Evolutionary conservation across 495 filamentous ascomycete species (phyloP), one percentile per base, ranked within the genome.

Genomic region (Niebla homalea): DNA sequence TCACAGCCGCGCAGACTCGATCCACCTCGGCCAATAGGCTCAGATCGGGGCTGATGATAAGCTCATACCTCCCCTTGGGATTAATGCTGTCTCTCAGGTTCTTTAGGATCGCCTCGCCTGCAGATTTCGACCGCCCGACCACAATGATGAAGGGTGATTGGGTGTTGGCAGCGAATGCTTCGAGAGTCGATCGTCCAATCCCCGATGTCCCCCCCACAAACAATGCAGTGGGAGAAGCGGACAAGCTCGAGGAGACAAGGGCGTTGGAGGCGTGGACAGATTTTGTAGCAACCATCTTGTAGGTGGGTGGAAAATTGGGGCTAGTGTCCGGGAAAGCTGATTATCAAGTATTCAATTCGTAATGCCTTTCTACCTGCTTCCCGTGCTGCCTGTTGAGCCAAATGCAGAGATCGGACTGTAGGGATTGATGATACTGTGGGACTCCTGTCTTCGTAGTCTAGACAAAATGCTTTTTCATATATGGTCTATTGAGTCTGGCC

Each of bases 161-260:
- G 5, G 48, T 50, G 37, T 50, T 40, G 14, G 36, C 39, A 15
- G 36, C 37, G 36, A 50, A 43, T 15, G 48, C 35, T 14, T 22
- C 12, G 22, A 50, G 25, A 5, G 48, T 43, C 16, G 48, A 19
- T 23, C 43, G 18, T 35, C 48, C 48, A 26, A 50, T 50, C 15
- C 48, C 48, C 19, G 56, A 57, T 5, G 68, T 70, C 16, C 54
- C 67, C 19, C 67, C 66, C 8, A 68, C 62, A 43, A 71, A 71
- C 37, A 71, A 53, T 23, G 61, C 68, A 23, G 49, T 52, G 37
- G 50, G n/a, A 21, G 49, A 50, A 16, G 45, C n/a, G 8, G 25
- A 15, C 15, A 48, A 6, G 2, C 23, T 48, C 5, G 45, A 48
- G 29, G 25, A 35, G 16, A 48, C 32, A 15, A 19, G 19, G 23